Evolutionary conservation across 2,329 filamentous ascomycete species (phyloP).

Genomic region (Achaetomium macrosporum): DNA sequence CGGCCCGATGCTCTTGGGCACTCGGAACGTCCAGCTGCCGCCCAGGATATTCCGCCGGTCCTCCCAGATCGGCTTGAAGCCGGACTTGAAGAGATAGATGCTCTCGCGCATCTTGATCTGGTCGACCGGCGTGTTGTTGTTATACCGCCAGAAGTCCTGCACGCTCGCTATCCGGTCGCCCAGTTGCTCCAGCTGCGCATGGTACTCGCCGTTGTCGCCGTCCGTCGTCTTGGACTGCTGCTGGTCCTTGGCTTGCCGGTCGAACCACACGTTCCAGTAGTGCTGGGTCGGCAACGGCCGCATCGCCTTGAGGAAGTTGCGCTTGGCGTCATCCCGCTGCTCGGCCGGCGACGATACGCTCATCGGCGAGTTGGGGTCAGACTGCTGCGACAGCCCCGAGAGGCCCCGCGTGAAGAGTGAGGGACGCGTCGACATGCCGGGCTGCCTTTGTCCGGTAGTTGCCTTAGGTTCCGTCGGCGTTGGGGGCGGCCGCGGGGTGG

Average conservation of each 20-base stretch:
- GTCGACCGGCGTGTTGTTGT: conserved; percentile 73
- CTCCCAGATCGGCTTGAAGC: conserved; percentile 73
- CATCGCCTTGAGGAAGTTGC: conserved; percentile 72
- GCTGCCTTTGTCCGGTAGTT: neutral
- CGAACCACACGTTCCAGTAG: conserved; percentile 70
- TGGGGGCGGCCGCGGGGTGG: neutral
- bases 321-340: conserved; percentile 72
- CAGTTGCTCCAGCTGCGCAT: conserved; percentile 55
- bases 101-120: conserved; percentile 72
- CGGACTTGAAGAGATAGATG: conserved; percentile 73
- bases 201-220: conserved; percentile 39
- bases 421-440: conserved; percentile 51
- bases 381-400: conserved; percentile 54
- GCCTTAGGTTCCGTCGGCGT: neutral
- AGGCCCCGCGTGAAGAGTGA: conserved; percentile 58
- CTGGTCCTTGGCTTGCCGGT: conserved; percentile 44
- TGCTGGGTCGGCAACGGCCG: conserved; percentile 71
- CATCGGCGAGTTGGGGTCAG: conserved; percentile 49
- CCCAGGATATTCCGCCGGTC: conserved; percentile 81
- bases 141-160: conserved; percentile 79
- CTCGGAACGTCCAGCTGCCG: conserved; percentile 87
- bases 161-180: conserved; percentile 66
- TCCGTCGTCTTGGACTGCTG: neutral
- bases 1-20: conserved; percentile 66
- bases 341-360: conserved; percentile 62